Conservation (phyloP, 2,329 filamentous ascomycete species). For the Sporothrix phasma region DNA sequence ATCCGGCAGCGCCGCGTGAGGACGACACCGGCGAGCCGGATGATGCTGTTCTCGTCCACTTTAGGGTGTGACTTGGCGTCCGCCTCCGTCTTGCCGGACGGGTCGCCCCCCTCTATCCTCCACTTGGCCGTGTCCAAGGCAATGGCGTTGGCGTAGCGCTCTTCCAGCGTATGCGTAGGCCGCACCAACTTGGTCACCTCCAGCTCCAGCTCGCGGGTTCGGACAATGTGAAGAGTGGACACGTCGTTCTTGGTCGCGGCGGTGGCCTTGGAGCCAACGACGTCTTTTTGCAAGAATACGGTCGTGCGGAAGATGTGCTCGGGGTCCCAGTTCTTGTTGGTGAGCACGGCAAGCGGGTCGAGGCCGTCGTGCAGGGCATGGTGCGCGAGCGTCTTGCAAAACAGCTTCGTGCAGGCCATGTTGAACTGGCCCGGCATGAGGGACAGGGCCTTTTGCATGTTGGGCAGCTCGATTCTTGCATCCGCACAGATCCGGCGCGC, state of each 20-base stretch:
- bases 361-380: conserved; percentile 21
- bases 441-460: conserved; percentile 40
- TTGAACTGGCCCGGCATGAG: conserved; percentile 72
- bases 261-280: conserved; percentile 26
- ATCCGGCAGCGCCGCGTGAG: conserved; percentile 36
- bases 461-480: conserved; percentile 57
- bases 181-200: conserved; percentile 47
- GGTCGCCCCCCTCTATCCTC: neutral
- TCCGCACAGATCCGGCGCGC: conserved; percentile 57
- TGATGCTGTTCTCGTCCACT: conserved; percentile 22
- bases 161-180: conserved; percentile 32
- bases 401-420: conserved; percentile 59
- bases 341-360: conserved; percentile 22
- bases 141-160: conserved; percentile 34
- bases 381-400: conserved; percentile 34
- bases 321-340: conserved; percentile 35
- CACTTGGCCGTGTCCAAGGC: conserved; percentile 2
- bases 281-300: conserved; percentile 30
- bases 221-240: conserved; percentile 31
- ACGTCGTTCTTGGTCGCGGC: conserved; percentile 21
- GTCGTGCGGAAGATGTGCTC: conserved; percentile 35
- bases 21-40: conserved; percentile 37
- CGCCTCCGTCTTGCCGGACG: neutral
- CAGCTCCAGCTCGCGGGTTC: conserved; percentile 45
- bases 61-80: neutral